Base-by-base conservation (phyloP, 768 basidiomycete species). In the Boletus subcaerulescens region DNA sequence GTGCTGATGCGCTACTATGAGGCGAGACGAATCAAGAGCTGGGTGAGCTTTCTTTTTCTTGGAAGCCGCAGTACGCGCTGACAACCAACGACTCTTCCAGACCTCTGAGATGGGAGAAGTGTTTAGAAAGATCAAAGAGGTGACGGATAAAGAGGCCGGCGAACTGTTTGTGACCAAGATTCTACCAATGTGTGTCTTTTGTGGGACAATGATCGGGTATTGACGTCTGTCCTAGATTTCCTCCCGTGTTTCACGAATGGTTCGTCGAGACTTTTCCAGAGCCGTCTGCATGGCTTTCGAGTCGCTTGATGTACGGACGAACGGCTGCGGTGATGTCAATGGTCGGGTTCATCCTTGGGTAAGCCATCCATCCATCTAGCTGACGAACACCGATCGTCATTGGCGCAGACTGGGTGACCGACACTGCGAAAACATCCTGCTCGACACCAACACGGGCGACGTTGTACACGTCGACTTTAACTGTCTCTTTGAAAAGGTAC, bases 281-380 rank as follows among this genome's bases (percentile, higher is more conserved):
- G 62, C 97, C 97, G 0, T 87, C 90, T 0, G 89, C 91, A 0
- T 99, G 97, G 97, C 80, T 98, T 15, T 82, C 87, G 1, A 90
- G 90, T 67, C 85, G 96, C n/a, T 70, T 92, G 61, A 78, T 84
- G 1, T 99, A 95, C 66, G 86, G 82, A 5, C 80, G 96, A 41
- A 97, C 96, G 0, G 83, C 90, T 0, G 97, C 96, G 0, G 97
- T 98, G 50, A 98, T 97, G 88, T 97, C 91, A 1, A 98, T 99
- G 91, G 91, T 98, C 20, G 97, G 97, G 12, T 96, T 91, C 64
- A 93, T 99, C 41, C 77, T 98, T 13, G 96, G 96, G 93, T 96
- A 59, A 44, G 56, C 32, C 50, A 22, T 40, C 39, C 12, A 36
- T 6, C 2, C 5, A 0, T 8, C 1, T 15, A 14, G 22, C 35